Base-by-base conservation (phyloP, 1,284 basidiomycete genomes). In the Fomitiporia mediterranea region DNA sequence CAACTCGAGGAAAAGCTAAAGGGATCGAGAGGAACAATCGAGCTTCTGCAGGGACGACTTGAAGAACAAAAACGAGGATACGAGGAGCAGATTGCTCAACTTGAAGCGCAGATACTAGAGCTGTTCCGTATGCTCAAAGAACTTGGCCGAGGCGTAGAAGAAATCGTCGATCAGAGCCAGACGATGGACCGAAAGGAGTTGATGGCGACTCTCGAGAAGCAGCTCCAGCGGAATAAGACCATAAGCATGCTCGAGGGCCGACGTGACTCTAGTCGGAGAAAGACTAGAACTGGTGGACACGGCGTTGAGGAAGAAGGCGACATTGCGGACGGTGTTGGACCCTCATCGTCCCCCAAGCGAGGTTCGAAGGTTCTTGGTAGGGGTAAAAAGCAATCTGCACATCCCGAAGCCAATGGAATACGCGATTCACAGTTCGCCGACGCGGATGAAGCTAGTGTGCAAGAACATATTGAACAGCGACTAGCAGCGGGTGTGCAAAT, bases 31-130 rank as follows among this genome's bases (percentile, higher is more conserved):
- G 87, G 90, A 54, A 92, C 86, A 8, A 88, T 85, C 4, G 77
- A 83, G 25, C 78, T 84, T 49, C 74, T 93, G 4, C 87, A 92
- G 64, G 81, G 82, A 19, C 89, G 94, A 67, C 75, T 98, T 62
- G 85, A 84, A 59, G 81, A 82, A 47, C 91, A 96, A 75, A 90
- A 88, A 67, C 72, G 74, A 32, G 84, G 83, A 9, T 96, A 96
- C 66, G 91, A 96, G 65, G 89, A 94, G 60, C 85, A 87, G 60
- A 91, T 98, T 56, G 79, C 83, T 1, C 90, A 94, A 67, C 82
- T 98, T 15, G 94, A 98, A 68, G 80, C 89, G 5, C 92, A 97
- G 74, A 95, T 96, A 60, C 83, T 92, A 75, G 95, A 98, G 69
- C 71, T 98, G 17, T 98, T 96, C 76, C 81, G 89, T 62, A 95